A percentile compares a stretch with the other conserved stretches of the same genome.
These are phyloP conservation scores for Vanrija sp. DNA, from an alignment of 1,284 basidiomycete species.

Conservation along the genomic window DNA sequence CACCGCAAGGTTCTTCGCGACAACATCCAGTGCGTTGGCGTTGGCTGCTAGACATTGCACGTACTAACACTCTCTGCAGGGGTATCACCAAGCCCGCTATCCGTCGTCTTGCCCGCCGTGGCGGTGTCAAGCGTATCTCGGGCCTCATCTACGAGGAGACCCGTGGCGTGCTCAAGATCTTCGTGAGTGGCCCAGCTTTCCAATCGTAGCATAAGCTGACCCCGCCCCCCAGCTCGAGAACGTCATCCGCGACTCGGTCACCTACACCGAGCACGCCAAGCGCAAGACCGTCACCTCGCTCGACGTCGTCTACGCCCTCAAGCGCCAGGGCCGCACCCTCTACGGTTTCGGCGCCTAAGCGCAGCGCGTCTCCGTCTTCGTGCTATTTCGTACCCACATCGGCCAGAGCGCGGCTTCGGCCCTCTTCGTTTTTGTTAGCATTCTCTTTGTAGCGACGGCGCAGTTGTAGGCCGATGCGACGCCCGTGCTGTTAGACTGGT, in stretches of 20 bases:
- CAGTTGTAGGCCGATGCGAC: conserved; percentile 16
- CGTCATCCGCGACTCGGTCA: conserved; percentile 83
- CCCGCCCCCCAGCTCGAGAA: conserved; percentile 36
- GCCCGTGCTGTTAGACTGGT: neutral
- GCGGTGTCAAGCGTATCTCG: conserved; percentile 92
- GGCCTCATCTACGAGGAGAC: conserved; percentile 92
- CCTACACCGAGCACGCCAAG: conserved; percentile 92
- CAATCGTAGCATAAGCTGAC: conserved; percentile 1
- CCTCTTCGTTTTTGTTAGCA: conserved; percentile 12
- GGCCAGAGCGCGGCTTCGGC: neutral
- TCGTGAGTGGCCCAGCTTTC: conserved; percentile 40
- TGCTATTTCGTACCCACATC: neutral
- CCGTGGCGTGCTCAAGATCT: conserved; percentile 75
- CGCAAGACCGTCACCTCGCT: conserved; percentile 83
- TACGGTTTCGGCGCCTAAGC: conserved; percentile 73
- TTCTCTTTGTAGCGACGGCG: conserved; percentile 9
- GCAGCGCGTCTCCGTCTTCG: neutral
- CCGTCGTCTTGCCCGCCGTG: conserved; percentile 88
- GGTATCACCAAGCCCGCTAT: conserved; percentile 86
- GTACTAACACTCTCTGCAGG: conserved; percentile 14
- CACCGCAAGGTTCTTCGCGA: conserved; percentile 77
- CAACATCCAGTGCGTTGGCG: conserved; percentile 65
- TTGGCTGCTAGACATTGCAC: neutral
- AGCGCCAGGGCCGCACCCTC: conserved; percentile 81
- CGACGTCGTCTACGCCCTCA: conserved; percentile 80